Evolutionary conservation across 805 yeast species (phyloP).

Genomic region (baker's yeast (Saccharomyces cerevisiae)): DNA sequence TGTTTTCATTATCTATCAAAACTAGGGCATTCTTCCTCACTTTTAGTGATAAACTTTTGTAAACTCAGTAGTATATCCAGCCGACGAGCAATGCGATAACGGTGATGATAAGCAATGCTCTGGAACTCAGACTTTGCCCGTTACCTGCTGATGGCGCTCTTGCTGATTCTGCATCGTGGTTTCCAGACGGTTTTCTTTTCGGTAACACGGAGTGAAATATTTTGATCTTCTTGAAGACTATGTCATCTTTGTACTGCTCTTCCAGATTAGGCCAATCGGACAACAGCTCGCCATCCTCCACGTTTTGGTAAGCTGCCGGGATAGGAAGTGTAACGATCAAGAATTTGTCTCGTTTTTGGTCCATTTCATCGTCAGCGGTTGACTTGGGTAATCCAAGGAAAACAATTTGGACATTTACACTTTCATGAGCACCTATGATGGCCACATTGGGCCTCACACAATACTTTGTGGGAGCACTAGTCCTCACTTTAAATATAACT

Average conservation of each 20-base stretch:
- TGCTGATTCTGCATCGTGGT: neutral
- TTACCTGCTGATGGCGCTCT: neutral
- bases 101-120: neutral
- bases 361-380: slow-evolving; percentile 50
- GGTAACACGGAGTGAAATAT: slow-evolving; percentile 37
- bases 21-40: neutral
- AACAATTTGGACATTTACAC: slow-evolving; percentile 69
- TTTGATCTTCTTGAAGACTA: slow-evolving; percentile 56
- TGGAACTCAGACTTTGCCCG: neutral
- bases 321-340: slow-evolving; percentile 80
- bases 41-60: neutral
- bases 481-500: slow-evolving; percentile 90
- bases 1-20: neutral
- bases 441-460: slow-evolving; percentile 96
- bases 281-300: slow-evolving; percentile 50
- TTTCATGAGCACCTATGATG: slow-evolving; percentile 65
- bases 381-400: slow-evolving; percentile 76
- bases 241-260: slow-evolving; percentile 43
- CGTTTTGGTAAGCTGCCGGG: slow-evolving; percentile 35
- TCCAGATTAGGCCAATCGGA: slow-evolving; percentile 70
- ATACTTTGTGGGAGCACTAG: slow-evolving; percentile 93
- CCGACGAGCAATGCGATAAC: neutral
- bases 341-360: slow-evolving; percentile 83
- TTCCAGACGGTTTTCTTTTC: neutral
- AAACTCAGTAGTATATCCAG: neutral